Evolutionary conservation across 371 early-diverging fungal genomes (phyloP).

Genomic region (Phascolomyces articulosus): DNA sequence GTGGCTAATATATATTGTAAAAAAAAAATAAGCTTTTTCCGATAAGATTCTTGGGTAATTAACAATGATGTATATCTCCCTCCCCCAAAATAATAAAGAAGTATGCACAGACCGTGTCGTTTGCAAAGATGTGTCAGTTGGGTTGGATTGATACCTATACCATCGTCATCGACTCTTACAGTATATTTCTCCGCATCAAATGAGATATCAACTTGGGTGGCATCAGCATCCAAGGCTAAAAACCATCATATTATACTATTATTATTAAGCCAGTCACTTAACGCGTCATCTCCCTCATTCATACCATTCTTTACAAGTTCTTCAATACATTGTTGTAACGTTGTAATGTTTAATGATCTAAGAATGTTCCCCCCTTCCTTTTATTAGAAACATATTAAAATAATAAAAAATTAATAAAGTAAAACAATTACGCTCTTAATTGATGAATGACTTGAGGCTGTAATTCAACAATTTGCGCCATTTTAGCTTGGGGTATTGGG

Average conservation of each 20-base stretch:
- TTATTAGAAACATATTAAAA: not conserved
- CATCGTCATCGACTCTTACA: constrained; percentile 69
- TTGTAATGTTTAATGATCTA: constrained; percentile 54
- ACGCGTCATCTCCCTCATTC: not conserved
- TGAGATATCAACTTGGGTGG: constrained; percentile 51
- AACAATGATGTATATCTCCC: too few relatives aligned
- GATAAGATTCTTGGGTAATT: too few relatives aligned
- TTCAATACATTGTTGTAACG: constrained; percentile 54
- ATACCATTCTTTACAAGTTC: constrained; percentile 69
- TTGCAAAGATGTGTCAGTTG: constrained; percentile 53
- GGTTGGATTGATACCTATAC: constrained; percentile 55
- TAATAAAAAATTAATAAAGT: not conserved
- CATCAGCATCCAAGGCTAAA: constrained; percentile 64
- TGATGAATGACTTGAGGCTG: constrained; percentile 21
- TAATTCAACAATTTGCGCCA: not conserved
- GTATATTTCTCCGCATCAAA: constrained; percentile 48
- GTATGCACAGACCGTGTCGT: constrained; percentile 48
- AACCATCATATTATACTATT: too few relatives aligned
- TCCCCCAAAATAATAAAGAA: not conserved
- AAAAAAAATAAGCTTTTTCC: not conserved
- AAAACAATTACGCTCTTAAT: constrained; percentile 31
- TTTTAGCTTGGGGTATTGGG: not conserved
- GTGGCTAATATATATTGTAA: constrained; percentile 30
- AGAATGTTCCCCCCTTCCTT: too few relatives aligned
- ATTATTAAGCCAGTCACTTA: not conserved